These are phyloP conservation scores for Lobosporangium transversale DNA, from an alignment of 192 early-diverging fungal genomes.

Conservation along the genomic window DNA sequence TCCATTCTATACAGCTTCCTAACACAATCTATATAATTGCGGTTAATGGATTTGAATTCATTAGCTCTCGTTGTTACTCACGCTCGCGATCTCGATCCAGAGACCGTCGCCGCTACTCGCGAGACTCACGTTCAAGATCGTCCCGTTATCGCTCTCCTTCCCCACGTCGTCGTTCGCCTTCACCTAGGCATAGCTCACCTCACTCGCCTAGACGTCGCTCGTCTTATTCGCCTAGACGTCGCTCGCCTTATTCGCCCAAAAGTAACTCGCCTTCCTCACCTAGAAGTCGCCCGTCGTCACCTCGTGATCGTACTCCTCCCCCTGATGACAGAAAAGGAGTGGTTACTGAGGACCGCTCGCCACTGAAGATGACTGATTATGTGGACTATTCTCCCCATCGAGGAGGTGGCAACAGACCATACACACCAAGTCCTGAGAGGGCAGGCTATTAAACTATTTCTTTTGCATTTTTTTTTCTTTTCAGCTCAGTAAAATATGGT, in stretches of 20 bases:
- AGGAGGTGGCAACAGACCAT: neutral
- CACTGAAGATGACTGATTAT: neutral
- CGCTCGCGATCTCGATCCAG: conserved; percentile 29
- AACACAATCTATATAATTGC: neutral
- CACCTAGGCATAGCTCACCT: neutral
- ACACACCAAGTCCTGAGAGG: neutral
- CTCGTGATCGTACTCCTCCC: conserved; percentile 11
- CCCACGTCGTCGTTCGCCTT: neutral
- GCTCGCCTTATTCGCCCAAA: neutral
- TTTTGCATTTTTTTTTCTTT: neutral
- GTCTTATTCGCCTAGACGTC: conserved; percentile 5
- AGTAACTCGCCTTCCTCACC: neutral
- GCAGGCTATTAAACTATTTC: neutral
- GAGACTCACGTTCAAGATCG: conserved; percentile 19
- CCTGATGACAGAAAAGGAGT: no score
- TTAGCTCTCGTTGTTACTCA: conserved; percentile 5
- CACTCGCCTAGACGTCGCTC: no score
- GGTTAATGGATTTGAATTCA: neutral
- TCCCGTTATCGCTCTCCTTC: conserved; percentile 11
- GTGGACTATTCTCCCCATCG: neutral
- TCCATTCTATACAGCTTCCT: neutral
- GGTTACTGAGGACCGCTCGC: no score
- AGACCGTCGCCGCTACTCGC: conserved; percentile 22
- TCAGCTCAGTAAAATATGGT: neutral
- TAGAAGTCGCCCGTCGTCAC: conserved; percentile 14